Evolutionary conservation across 192 early-diverging fungal genomes (phyloP), one percentile per base, ranked within the genome.

Genomic region (Entomortierella beljakovae): DNA sequence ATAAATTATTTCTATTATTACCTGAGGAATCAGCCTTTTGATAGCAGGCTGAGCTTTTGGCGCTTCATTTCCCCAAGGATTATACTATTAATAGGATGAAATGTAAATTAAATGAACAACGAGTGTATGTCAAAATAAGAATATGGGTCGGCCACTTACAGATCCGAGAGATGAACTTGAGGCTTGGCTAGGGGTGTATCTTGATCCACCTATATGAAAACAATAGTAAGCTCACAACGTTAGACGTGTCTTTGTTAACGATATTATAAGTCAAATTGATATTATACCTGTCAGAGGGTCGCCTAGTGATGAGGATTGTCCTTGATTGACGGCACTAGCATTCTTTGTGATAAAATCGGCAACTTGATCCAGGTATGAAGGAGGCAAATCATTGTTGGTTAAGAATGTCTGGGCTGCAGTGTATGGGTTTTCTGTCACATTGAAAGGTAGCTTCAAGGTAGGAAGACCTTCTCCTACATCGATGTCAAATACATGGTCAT

Each of bases 401-500:
- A 99, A 87, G 68, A 99, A 99, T 28, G 89, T 80, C 77, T 98
- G 97, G 7, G 98, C 98, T 1, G 95, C 94, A 43, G 84, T 69
- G 82, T 94, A 99, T 1, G 96, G 96, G 81, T 99, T 98, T 55
- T 98, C 96, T 0, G 89, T 85, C 1, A 86, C 85, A 82, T 99
- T 99, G 81, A 92, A 99, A 31, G 97, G 98, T 15, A 99, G 86
- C 75, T 99, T 97, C 8, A 99, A 81, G 18, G 91, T 88, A 29
- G 92, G 92, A 1, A 75, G 82, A 10, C 92, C 94, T 32, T 92
- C 94, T 32, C 91, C 90, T 35, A 99, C 89, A 68, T 99, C 97
- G 25, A 99, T 94, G 71, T 97, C 96, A 86, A 99, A 99, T 32
- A 99, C 94, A 79, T 94, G 97, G 82, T 99, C 98, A 77, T 99